Conservation (phyloP, 768 basidiomycete species). For the Naematelia encephala region DNA sequence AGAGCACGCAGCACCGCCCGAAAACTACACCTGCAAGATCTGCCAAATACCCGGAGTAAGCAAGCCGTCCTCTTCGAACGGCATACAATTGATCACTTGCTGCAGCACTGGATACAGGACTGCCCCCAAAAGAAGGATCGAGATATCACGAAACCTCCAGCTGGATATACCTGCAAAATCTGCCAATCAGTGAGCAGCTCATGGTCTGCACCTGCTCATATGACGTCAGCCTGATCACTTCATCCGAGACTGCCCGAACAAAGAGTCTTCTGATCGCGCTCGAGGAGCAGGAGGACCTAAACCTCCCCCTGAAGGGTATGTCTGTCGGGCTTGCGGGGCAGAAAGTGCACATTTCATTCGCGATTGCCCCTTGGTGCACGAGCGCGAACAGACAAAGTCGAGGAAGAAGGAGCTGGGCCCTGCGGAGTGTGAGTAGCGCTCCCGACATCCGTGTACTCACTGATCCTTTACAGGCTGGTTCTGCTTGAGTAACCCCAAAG, state of each 20-base stretch:
- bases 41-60: constrained; percentile 47
- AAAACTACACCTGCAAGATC: constrained; percentile 48
- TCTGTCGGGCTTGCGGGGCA: constrained; percentile 87
- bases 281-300: constrained; percentile 13
- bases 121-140: constrained; percentile 42
- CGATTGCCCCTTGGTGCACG: constrained; percentile 70
- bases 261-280: constrained; percentile 55
- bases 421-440: constrained; percentile 62
- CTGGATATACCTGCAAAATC: constrained; percentile 81
- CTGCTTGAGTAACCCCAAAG: constrained; percentile 87
- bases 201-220: not conserved
- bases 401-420: constrained; percentile 56
- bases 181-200: constrained; percentile 62
- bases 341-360: constrained; percentile 73
- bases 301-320: constrained; percentile 56
- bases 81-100: constrained; percentile 14
- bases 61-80: not conserved
- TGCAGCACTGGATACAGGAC: constrained; percentile 50
- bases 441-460: not conserved
- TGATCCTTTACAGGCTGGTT: constrained; percentile 71
- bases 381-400: constrained; percentile 54
- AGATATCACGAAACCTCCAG: constrained; percentile 61
- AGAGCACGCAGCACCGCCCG: constrained; percentile 37
- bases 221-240: constrained; percentile 75
- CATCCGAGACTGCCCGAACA: constrained; percentile 82